Evolutionary conservation across 2,329 filamentous ascomycete species (phyloP), one percentile per base, ranked within the genome.

Genomic region (Drechslerella dactyloides): DNA sequence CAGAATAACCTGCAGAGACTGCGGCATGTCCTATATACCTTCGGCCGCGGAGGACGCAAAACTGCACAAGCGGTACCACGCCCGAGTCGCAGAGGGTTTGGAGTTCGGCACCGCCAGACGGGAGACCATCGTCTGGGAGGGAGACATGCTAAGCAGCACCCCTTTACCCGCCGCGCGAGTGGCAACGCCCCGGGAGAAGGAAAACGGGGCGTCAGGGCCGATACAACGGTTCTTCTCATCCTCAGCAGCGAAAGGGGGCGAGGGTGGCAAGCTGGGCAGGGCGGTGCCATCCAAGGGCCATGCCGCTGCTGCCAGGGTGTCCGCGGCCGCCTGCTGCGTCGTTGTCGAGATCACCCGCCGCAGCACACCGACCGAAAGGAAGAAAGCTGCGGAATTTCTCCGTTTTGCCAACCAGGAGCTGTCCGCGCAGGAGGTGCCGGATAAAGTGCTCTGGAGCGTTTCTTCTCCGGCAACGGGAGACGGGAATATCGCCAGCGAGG

Each of bases 11-110:
- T 89, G 87, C 78, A 80, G 81, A 40, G 81, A 80, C 1, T 89
- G 87, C 75, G 85, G 85, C 0, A 89, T 89, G 87, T 85, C 87
- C 59, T 89, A 89, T 75, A 82, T 86, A 35, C 84, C 86, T 2
- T 87, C 86, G 0, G 84, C 84, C 55, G 79, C 81, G 5, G 86
- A 88, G 75, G 87, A 89, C 75, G 80, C 82, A n/a, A 83, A 82
- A 5, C 76, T 89, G 60, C 87, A 89, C 76, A 84, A 84, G 74
- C 86, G 85, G 73, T 89, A 86, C 74, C 87, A 89, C 77, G 83
- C 84, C 37, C 84, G 85, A 79, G 85, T 86, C 74, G 80, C 83
- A 1, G 83, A 84, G 23, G 87, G 87, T 1, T 83, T 88, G 19
- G 85, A 88, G 74, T 80, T 86, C 85, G 77, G 81, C 82, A 17